Evolutionary conservation across 805 yeast genomes (phyloP).

Genomic region (Candida argentea): DNA sequence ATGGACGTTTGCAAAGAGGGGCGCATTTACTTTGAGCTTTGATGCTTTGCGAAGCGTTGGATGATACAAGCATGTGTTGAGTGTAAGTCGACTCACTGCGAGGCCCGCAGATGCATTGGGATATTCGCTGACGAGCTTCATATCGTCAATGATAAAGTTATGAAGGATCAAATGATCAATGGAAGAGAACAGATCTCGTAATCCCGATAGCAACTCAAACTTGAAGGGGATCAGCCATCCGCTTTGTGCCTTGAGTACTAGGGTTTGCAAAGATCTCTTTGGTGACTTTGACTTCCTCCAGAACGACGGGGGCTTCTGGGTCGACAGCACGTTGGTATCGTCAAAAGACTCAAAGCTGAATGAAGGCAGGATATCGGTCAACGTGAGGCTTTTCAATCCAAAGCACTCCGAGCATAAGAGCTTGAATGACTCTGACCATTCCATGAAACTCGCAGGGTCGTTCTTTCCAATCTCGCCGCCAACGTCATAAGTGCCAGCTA

Average conservation of each 20-base stretch:
- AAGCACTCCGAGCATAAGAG: conserved; percentile 35
- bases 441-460: conserved; percentile 12
- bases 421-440: conserved; percentile 14
- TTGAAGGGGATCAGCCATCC: conserved; percentile 48
- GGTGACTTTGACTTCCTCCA: conserved; percentile 4
- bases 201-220: conserved; percentile 31
- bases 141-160: conserved; percentile 40
- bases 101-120: conserved; percentile 3
- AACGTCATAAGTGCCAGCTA: conserved; percentile 28
- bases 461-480: conserved; percentile 12
- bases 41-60: conserved; percentile 8
- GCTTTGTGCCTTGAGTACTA: conserved; percentile 31
- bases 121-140: conserved; percentile 8
- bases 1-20: conserved; percentile 31
- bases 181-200: conserved; percentile 28
- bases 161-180: conserved; percentile 34
- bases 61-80: conserved; percentile 14
- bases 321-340: background rate
- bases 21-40: conserved; percentile 8
- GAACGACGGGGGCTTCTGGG: background rate
- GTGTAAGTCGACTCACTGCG: conserved; percentile 7
- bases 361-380: conserved; percentile 40
- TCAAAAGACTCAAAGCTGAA: conserved; percentile 23
- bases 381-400: conserved; percentile 29
- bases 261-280: conserved; percentile 12